Base-by-base conservation (phyloP, 352 stramenopile genomes). In the Phytophthora tentaculata region DNA sequence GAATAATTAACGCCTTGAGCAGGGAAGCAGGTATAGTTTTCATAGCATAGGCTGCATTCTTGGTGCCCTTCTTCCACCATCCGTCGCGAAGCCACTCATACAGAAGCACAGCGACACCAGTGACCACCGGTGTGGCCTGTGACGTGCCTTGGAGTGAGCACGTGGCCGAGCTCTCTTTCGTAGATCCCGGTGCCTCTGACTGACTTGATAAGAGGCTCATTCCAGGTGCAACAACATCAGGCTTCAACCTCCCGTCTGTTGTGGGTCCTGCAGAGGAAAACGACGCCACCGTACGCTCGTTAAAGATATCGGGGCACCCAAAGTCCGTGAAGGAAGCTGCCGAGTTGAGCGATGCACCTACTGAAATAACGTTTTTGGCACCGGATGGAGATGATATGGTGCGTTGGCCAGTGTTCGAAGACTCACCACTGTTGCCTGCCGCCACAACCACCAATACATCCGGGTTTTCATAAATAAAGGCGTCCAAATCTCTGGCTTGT, bases 381-480 rank as follows among this genome's bases (percentile, higher is more conserved):
- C 87, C 87, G 1, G 87, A 91, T 4, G 87, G 87, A 17, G 87
- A 95, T 26, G 84, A 92, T 60, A 95, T 95, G 9, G 84, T 92
- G 19, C 66, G 61, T 29, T 78, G 71, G n/a, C 80, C 72, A 9
- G 83, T 74, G 10, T 56, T 68, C 6, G 81, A 79, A 8, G 85
- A 71, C 50, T 96, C 90, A 16, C 92, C 92, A 41, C 87, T 92
- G 72, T 98, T 98, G 53, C 92, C 91, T 9, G 91, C 92, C 1
- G 92, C 92, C 17, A 97, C 86, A 47, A 98, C 74, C 32, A 97
- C 75, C 10, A 98, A 63, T 10, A 91, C 76, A 4, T 96, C 86
- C 0, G 89, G 90, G 67, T 97, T 94, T 52, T 88, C 67, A 63
- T 93, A 95, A 58, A 94, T 83, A 64, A 90, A 96, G 12, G 74